Evolutionary conservation across 805 yeast species (phyloP).

Genomic region (Debaryomyces castellii): DNA sequence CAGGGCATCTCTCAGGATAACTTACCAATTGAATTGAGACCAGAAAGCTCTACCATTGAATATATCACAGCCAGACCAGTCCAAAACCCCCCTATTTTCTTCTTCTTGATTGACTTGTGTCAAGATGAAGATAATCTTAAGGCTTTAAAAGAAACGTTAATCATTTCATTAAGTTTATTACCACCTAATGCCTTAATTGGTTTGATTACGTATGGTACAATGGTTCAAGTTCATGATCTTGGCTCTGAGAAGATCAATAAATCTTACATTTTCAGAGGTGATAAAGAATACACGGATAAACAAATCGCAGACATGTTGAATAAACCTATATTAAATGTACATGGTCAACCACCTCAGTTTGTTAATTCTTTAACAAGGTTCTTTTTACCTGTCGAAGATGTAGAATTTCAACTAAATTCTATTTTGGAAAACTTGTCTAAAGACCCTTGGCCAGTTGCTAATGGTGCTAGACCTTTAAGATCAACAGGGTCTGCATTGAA

Average conservation of each 20-base stretch:
- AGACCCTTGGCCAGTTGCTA: conserved; percentile 88
- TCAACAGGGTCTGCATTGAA: conserved; percentile 91
- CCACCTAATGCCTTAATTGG: conserved; percentile 92
- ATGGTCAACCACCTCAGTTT: conserved; percentile 24
- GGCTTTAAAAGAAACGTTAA: conserved; percentile 78
- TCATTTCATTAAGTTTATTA: conserved; percentile 70
- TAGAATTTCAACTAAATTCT: conserved; percentile 80
- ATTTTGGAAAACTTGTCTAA: conserved; percentile 73
- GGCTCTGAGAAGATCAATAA: conserved; percentile 63
- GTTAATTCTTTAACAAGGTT: conserved; percentile 52
- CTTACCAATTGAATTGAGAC: conserved; percentile 77
- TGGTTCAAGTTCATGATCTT: conserved; percentile 86
- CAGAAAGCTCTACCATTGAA: conserved; percentile 74
- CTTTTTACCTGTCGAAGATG: conserved; percentile 69
- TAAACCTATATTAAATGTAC: conserved; percentile 27
- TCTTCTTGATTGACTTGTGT: conserved; percentile 84
- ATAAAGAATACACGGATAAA: conserved; percentile 76
- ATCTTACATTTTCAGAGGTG: conserved; percentile 84
- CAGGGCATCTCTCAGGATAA: conserved; percentile 71
- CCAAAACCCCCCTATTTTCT: conserved; percentile 79
- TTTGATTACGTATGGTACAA: conserved; percentile 83
- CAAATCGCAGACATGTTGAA: conserved; percentile 56
- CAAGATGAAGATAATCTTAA: conserved; percentile 85
- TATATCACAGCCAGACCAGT: conserved; percentile 81
- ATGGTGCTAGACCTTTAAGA: conserved; percentile 82